These are phyloP conservation scores for Phoma sp. DNA, from an alignment of 2,329 filamentous ascomycete genomes.

Conservation along the genomic window DNA sequence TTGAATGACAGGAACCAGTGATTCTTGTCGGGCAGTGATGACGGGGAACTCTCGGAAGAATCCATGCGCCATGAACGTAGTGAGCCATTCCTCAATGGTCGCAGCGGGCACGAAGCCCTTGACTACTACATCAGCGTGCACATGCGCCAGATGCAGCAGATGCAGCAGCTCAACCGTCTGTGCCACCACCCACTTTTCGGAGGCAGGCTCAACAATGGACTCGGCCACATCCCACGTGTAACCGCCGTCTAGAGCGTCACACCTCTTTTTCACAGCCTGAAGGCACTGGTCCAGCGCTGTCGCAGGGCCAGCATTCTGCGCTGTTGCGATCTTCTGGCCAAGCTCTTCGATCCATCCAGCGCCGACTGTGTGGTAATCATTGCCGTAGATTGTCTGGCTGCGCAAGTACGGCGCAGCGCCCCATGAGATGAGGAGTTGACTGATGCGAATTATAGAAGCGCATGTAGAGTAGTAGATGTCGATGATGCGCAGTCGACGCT, in stretches of 20 bases:
- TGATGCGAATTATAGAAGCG: conserved; percentile 56
- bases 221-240: conserved; percentile 57
- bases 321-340: conserved; percentile 34
- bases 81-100: conserved; percentile 46
- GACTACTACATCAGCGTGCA: conserved; percentile 65
- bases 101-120: conserved; percentile 39
- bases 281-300: conserved; percentile 51
- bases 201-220: conserved; percentile 61
- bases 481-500: conserved; percentile 71
- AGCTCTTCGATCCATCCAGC: conserved; percentile 44
- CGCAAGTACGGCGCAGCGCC: conserved; percentile 37
- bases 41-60: conserved; percentile 72
- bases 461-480: conserved; percentile 75
- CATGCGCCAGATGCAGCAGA: conserved; percentile 74
- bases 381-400: conserved; percentile 35
- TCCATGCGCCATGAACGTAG: conserved; percentile 29
- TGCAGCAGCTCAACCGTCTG: conserved; percentile 75
- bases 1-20: conserved; percentile 68
- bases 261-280: conserved; percentile 55
- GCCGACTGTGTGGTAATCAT: conserved; percentile 38
- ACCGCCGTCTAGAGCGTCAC: conserved; percentile 53
- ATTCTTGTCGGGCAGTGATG: conserved; percentile 53
- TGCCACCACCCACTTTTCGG: conserved; percentile 68
- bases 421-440: conserved; percentile 46
- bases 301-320: conserved; percentile 51